These are phyloP conservation scores for Colletotrichum siamense DNA, from an alignment of 2,329 filamentous ascomycete species.

Conservation along the genomic window DNA sequence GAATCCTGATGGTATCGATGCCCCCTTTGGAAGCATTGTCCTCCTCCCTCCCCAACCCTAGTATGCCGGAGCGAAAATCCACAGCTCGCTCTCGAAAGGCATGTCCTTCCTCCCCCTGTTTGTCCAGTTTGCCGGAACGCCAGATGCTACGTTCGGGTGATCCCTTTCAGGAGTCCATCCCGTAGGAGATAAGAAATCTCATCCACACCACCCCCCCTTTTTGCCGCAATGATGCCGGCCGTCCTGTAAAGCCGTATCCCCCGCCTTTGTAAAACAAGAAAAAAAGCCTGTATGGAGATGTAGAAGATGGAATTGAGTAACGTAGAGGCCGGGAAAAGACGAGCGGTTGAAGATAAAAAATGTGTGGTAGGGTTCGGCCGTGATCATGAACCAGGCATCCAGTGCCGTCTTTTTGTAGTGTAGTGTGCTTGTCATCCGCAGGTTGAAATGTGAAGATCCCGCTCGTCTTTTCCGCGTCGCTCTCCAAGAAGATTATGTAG, in stretches of 20 bases:
- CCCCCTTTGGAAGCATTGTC: not conserved
- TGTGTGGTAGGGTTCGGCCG: not conserved
- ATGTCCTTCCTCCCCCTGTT: not conserved
- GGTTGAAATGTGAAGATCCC: not conserved
- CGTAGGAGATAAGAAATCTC: not conserved
- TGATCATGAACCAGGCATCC: slow-evolving; percentile 8
- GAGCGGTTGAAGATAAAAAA: not conserved
- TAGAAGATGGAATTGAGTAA: not conserved
- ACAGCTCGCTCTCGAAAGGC: not conserved
- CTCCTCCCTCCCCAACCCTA: not conserved
- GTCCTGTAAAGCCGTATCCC: not conserved
- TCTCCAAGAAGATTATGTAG: not conserved
- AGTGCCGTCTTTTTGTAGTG: not conserved
- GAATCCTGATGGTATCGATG: not conserved
- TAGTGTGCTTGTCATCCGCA: not conserved
- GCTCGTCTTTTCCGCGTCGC: not conserved
- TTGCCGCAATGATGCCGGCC: not conserved
- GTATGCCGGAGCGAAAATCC: not conserved
- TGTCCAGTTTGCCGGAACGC: not conserved
- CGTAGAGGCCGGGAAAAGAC: not conserved
- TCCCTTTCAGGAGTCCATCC: not conserved
- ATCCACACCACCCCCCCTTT: not conserved
- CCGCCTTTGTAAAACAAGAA: not conserved
- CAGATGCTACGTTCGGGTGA: not conserved
- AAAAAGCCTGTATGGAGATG: not conserved